Evolutionary conservation across 495 filamentous ascomycete species (phyloP).

Genomic region (Hapsidospora chrysogenum): DNA sequence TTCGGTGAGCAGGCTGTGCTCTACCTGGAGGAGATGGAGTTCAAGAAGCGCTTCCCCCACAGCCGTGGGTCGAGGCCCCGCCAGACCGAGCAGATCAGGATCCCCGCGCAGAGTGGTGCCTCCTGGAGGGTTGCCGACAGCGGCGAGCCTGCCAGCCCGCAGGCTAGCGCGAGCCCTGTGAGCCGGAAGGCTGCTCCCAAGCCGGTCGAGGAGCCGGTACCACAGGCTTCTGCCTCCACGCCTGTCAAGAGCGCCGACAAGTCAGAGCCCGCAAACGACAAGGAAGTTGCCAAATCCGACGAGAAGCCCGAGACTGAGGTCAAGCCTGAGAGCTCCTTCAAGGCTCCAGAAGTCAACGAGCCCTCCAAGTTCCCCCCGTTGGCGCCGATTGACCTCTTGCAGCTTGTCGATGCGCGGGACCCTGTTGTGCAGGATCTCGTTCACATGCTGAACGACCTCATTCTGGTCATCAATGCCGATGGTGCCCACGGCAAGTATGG

Average conservation of each 20-base stretch:
- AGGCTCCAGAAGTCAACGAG: constrained; percentile 40
- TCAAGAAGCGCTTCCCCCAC: constrained; percentile 76
- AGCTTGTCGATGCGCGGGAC: constrained; percentile 58
- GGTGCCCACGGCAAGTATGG: constrained; percentile 55
- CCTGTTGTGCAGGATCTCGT: constrained; percentile 85
- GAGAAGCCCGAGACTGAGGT: constrained; percentile 13
- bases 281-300: constrained; percentile 15
- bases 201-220: constrained; percentile 10
- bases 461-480: constrained; percentile 79
- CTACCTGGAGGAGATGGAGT: constrained; percentile 95
- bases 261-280: constrained; percentile 15
- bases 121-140: constrained; percentile 59
- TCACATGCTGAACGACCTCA: constrained; percentile 88
- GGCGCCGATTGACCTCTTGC: constrained; percentile 54
- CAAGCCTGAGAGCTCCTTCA: constrained; percentile 11
- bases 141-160: constrained; percentile 19
- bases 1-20: constrained; percentile 88
- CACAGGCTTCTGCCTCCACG: constrained; percentile 8
- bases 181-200: constrained; percentile 16
- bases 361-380: constrained; percentile 41
- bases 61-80: constrained; percentile 29
- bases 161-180: constrained; percentile 19
- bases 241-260: constrained; percentile 20
- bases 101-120: constrained; percentile 71
- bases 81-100: constrained; percentile 57